A percentile compares a stretch with the other conserved stretches of the same genome.
Evolutionary conservation across 1,139 yeast genomes (phyloP).

Genomic region (Yamadazyma sp.): DNA sequence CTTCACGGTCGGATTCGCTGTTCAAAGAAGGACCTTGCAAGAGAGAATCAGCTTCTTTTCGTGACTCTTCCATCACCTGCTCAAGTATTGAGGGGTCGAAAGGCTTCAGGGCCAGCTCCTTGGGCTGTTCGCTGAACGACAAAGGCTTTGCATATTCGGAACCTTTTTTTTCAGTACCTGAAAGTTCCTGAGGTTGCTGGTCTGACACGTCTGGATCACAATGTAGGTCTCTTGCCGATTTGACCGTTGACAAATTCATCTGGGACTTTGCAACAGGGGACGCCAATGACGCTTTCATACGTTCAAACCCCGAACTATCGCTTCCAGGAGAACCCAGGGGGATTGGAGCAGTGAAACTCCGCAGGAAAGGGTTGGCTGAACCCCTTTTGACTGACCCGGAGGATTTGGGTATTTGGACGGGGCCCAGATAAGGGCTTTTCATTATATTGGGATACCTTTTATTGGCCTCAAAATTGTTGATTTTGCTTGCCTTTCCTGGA

Average conservation of each 20-base stretch:
- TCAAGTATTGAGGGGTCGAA: background rate
- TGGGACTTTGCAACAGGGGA: background rate
- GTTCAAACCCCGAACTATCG: constrained; percentile 10
- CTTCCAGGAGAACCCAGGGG: constrained; percentile 6
- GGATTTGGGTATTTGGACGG: constrained; percentile 2
- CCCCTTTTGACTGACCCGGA: background rate
- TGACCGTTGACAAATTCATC: no score
- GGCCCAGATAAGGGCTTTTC: constrained; percentile 3
- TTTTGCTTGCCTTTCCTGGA: background rate
- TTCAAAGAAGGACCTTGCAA: background rate
- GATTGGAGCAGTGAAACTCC: constrained; percentile 8
- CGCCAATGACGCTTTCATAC: constrained; percentile 5
- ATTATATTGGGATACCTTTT: background rate
- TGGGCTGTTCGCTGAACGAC: background rate
- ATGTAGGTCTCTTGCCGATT: no score
- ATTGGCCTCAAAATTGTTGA: background rate
- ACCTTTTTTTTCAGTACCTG: no score
- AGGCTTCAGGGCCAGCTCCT: background rate
- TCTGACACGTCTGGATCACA: no score
- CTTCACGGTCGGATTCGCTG: background rate
- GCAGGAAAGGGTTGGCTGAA: constrained; percentile 2
- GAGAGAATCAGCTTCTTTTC: background rate
- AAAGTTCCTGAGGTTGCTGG: no score
- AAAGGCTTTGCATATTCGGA: no score
- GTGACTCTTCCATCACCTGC: background rate